Evolutionary conservation across 1,284 basidiomycete species (phyloP).

Genomic region (Irpex lacteus): DNA sequence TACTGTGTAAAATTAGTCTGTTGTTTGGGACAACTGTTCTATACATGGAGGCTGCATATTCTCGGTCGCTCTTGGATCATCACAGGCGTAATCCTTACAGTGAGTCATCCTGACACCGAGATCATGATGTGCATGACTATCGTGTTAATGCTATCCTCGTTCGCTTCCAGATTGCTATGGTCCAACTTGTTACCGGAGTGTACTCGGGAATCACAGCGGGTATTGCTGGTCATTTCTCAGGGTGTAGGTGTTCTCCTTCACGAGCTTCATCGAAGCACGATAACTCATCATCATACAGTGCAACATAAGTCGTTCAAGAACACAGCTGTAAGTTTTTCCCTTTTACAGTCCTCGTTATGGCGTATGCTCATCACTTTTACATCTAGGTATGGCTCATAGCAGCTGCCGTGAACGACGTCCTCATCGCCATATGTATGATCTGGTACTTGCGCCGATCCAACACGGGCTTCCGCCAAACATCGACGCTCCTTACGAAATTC

Average conservation of each 20-base stretch:
- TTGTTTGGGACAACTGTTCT: slow-evolving; percentile 27
- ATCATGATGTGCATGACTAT: background rate
- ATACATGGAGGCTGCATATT: slow-evolving; percentile 23
- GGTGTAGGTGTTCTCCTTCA: background rate
- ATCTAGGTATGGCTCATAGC: slow-evolving; percentile 22
- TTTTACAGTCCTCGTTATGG: background rate
- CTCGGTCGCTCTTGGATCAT: slow-evolving; percentile 11
- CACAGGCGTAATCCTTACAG: slow-evolving; percentile 5
- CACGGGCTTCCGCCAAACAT: slow-evolving; percentile 20
- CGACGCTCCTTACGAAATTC: slow-evolving; percentile 19
- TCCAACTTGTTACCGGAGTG: slow-evolving; percentile 16
- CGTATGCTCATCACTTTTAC: background rate
- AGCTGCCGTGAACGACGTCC: slow-evolving; percentile 27
- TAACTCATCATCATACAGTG: background rate
- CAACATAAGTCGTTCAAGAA: slow-evolving; percentile 1
- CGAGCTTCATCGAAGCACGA: background rate
- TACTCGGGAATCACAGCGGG: slow-evolving; percentile 14
- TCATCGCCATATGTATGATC: slow-evolving; percentile 26
- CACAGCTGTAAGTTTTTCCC: slow-evolving; percentile 5
- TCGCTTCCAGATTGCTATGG: slow-evolving; percentile 16
- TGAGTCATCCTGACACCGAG: slow-evolving; percentile 11
- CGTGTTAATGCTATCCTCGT: background rate
- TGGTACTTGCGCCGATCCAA: slow-evolving; percentile 21
- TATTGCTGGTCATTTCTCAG: slow-evolving; percentile 15
- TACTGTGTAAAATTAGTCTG: slow-evolving; percentile 18